Base-by-base conservation (phyloP, 306 rosid species). In the Sicyos edulis region DNA sequence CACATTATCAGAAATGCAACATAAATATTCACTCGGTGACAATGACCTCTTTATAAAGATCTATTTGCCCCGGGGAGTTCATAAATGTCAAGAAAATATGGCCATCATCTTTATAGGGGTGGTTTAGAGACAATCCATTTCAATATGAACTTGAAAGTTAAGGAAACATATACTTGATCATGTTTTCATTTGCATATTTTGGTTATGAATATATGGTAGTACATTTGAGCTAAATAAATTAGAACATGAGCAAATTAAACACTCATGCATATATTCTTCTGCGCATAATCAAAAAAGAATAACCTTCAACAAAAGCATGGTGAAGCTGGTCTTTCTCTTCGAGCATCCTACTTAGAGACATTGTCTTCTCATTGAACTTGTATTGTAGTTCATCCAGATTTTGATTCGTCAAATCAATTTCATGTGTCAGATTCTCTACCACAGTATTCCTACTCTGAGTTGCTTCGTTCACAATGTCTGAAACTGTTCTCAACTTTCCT, bases 281-380 rank as follows among this genome's bases (percentile, higher is more conserved):
- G 0, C 65, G 34, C 49, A 32, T 66, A 71, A 52, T 54, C 55
- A 42, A 52, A 67, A 26, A 75, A 61, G 78, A 70, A 57, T 62
- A 77, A 93, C 99, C 96, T 87, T 89, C 92, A 63, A 75, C 78
- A 85, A 91, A 93, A 37, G 80, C 88, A 66, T 54, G 74, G 74
- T 91, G 96, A 21, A 93, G 88, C 80, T 56, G 80, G 76, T 93
- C 99, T 78, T 89, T 93, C 76, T 89, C 96, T 53, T 81, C 95
- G 56, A 89, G 91, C 89, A 89, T 86, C 81, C 96, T 88, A 75
- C 89, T 86, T 74, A 91, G 79, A 73, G 96, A 88, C 96, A 91
- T 68, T 12, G 86, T 84, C 78, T 81, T 87, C 78, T 86, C 90
- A 63, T 91, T 93, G 84, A 80, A 93, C 60, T 83, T 86, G 77